A percentile compares a stretch with the other conserved stretches of the same genome.
phyloP scores from a whole-genome alignment of 2,329 filamentous ascomycete genomes.

The Fonsecaea erecta region DNA sequence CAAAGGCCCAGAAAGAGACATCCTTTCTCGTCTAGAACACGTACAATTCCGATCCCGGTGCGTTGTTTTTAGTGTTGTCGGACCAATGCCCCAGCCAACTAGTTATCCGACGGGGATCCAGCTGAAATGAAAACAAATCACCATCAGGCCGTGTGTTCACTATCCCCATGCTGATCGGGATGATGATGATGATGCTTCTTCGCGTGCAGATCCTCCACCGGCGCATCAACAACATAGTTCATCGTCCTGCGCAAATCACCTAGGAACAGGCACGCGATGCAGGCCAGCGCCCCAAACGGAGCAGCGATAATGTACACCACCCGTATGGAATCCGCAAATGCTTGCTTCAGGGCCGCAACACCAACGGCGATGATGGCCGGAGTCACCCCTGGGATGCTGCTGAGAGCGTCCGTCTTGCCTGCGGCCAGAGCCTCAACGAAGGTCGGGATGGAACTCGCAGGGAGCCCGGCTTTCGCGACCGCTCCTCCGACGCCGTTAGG shows the following conservation, averaged over 20 bases:
- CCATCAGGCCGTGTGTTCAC: constrained; percentile 1
- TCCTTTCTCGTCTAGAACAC: too few relatives aligned
- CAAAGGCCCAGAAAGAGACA: too few relatives aligned
- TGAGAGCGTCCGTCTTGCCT: constrained; percentile 27
- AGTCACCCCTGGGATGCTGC: constrained; percentile 23
- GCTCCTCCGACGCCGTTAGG: constrained; percentile 24
- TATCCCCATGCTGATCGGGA: constrained; percentile 4
- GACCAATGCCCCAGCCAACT: too few relatives aligned
- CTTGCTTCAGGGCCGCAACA: constrained; percentile 26
- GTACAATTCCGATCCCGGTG: too few relatives aligned
- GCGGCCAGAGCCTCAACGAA: constrained; percentile 27
- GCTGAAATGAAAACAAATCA: not conserved
- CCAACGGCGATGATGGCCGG: constrained; percentile 22
- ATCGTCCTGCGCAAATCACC: constrained; percentile 35
- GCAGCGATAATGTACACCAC: constrained; percentile 33
- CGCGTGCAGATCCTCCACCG: constrained; percentile 34
- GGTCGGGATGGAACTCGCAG: constrained; percentile 17
- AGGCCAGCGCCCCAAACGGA: constrained; percentile 31
- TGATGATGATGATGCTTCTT: constrained; percentile 22
- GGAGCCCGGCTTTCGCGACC: constrained; percentile 26
- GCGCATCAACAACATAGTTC: constrained; percentile 34
- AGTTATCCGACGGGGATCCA: too few relatives aligned
- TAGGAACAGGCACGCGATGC: constrained; percentile 30
- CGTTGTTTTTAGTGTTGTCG: not conserved
- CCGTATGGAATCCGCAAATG: constrained; percentile 31